Percentiles rank a stretch among this genome's conserved stretches.
Conservation (phyloP, 371 early-diverging fungal species). For the Mucor racemosus region DNA sequence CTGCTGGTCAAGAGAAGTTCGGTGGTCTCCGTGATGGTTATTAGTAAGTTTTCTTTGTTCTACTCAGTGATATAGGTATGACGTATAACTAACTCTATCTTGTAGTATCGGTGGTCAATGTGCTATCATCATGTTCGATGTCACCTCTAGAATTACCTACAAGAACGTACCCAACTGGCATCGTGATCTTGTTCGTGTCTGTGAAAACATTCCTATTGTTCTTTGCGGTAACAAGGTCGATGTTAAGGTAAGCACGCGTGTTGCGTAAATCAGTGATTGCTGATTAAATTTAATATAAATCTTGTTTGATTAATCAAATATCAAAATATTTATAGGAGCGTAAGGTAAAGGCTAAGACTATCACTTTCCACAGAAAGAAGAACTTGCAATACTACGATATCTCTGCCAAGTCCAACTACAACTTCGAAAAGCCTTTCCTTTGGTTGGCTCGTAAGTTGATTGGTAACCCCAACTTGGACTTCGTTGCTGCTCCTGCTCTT, state of each 20-base stretch:
- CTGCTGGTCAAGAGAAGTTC: constrained; percentile 99
- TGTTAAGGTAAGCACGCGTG: constrained; percentile 71
- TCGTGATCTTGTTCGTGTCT: constrained; percentile 97
- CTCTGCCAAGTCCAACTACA: constrained; percentile 99
- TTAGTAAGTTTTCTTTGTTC: constrained; percentile 74
- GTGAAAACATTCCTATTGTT: constrained; percentile 99
- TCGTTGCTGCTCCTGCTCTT: constrained; percentile 98
- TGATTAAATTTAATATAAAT: not conserved
- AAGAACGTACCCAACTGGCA: constrained; percentile 99
- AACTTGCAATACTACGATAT: constrained; percentile 99
- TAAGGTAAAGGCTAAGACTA: constrained; percentile 99
- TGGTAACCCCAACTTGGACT: constrained; percentile 94
- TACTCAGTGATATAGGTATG: not conserved
- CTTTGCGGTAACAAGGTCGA: constrained; percentile 99
- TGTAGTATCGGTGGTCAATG: constrained; percentile 97
- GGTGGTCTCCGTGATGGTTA: constrained; percentile 99
- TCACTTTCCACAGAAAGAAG: constrained; percentile 99
- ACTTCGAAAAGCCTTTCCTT: constrained; percentile 99
- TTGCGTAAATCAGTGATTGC: not conserved
- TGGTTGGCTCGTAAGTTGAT: constrained; percentile 98
- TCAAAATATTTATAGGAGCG: constrained; percentile 74
- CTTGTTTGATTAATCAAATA: not conserved
- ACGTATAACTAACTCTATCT: not conserved
- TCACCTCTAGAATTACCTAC: constrained; percentile 99
- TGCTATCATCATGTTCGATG: constrained; percentile 99